These are phyloP conservation scores for Colletotrichum falcatum DNA, from an alignment of 2,329 filamentous ascomycete genomes.

Conservation along the genomic window DNA sequence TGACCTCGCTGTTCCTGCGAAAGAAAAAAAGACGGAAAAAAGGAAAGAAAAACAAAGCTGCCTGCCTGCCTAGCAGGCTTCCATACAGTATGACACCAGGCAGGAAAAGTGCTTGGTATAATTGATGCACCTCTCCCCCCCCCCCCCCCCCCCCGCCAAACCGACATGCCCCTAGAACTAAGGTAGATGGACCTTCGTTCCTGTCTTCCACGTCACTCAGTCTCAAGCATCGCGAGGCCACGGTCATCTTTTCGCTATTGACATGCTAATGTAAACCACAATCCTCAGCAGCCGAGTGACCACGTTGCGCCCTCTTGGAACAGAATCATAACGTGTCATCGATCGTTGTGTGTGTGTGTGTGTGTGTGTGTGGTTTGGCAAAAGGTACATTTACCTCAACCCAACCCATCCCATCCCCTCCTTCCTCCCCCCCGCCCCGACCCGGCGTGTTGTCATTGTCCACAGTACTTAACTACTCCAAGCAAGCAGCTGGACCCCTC, in stretches of 20 bases:
- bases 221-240: conserved; percentile 26
- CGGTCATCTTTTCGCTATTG: conserved; percentile 14
- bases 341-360: too few relatives aligned
- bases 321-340: conserved; percentile 21
- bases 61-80: conserved; percentile 31
- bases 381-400: conserved; percentile 16
- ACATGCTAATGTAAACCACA: background rate
- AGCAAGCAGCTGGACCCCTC: conserved; percentile 28
- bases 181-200: background rate
- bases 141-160: background rate
- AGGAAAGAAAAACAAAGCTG: background rate
- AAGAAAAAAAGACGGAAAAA: too few relatives aligned
- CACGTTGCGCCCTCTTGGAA: background rate
- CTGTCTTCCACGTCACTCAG: background rate
- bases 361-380: conserved; percentile 12
- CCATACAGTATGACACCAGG: conserved; percentile 20
- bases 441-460: conserved; percentile 8
- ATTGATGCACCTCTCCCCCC: background rate
- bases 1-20: background rate
- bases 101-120: conserved; percentile 10
- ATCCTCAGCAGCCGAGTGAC: conserved; percentile 8
- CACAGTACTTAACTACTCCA: conserved; percentile 9
- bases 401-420: background rate
- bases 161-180: background rate
- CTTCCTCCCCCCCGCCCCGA: conserved; percentile 15